Evolutionary conservation across 2,329 filamentous ascomycete species (phyloP), one percentile per base, ranked within the genome.

Genomic region (Sphaerostilbella broomeana): DNA sequence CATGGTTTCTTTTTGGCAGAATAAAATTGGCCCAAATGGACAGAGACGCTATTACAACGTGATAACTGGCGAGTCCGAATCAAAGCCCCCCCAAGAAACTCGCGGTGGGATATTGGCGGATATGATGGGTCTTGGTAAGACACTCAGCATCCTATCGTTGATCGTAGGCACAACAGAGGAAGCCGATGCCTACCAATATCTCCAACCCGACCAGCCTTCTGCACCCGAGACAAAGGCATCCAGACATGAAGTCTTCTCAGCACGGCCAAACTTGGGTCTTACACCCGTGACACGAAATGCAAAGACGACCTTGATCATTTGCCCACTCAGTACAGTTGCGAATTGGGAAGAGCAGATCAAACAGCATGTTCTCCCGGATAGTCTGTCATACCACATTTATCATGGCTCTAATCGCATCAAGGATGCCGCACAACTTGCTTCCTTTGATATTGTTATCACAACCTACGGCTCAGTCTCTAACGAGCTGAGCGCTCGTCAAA

Each of bases 341-440:
- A 98, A 97, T 54, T 98, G 92, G 92, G 84, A 90, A 52, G 80
- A 88, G 50, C 92, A 98, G 61, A 86, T 97, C 45, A 83, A 83
- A 52, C 75, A 84, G 43, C 92, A 98, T 59, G 69, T 94, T 31
- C 70, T 74, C 35, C 69, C 75, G 1, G 73, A 70, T 1, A 65
- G 73, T 6, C 56, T 97, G 13, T 80, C 68, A 1, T 86, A 79
- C 54, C 86, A 92, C 56, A 77, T 92, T 39, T 97, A 95, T 49
- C 92, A 98, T 58, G 92, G 92, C 3, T 69, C 78, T 0, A 81
- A 79, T 50, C 78, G 92, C 6, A 80, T 77, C 46, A 84, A 81
- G 45, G 79, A 88, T 47, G 62, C 79, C 0, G 68, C 73, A 6
- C 74, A 78, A 49, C 74, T 98, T 12, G 73, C 81, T 0, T 65